A percentile compares a stretch with the other conserved stretches of the same genome.
phyloP scores from a whole-genome alignment of 192 early-diverging fungal species.

The Gaertneriomyces sp. region DNA sequence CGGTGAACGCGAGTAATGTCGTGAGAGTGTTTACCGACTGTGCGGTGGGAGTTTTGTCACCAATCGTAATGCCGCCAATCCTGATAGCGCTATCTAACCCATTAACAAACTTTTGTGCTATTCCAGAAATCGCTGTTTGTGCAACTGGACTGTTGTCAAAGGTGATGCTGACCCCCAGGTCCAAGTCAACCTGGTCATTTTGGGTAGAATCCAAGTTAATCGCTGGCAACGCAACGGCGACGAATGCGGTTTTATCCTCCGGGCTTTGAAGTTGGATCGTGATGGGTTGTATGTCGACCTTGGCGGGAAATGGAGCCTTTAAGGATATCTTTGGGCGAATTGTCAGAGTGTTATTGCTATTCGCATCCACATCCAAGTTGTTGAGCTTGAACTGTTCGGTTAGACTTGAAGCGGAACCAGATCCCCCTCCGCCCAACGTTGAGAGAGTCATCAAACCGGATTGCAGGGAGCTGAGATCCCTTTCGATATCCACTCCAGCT shows the following conservation, averaged over 20 bases:
- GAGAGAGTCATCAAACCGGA: background rate
- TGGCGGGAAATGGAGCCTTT: slow-evolving; percentile 7
- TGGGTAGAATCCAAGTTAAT: slow-evolving; percentile 1
- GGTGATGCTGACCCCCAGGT: background rate
- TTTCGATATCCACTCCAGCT: slow-evolving; percentile 7
- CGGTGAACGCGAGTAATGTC: background rate
- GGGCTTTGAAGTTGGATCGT: background rate
- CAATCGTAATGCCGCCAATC: slow-evolving; percentile 8
- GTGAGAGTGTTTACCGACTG: background rate
- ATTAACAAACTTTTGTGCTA: slow-evolving; percentile 4
- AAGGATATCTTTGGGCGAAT: slow-evolving; percentile 12
- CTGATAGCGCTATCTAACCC: background rate
- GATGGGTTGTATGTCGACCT: slow-evolving; percentile 10
- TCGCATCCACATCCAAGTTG: background rate
- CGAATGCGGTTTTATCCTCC: background rate
- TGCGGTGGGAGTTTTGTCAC: background rate
- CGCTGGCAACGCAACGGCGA: slow-evolving; percentile 4
- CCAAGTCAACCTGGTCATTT: slow-evolving; percentile 7
- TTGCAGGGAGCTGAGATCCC: slow-evolving; percentile 15
- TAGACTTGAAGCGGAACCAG: background rate
- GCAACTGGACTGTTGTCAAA: slow-evolving; percentile 6
- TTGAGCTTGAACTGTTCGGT: background rate
- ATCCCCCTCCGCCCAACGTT: background rate
- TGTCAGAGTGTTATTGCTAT: slow-evolving; percentile 10
- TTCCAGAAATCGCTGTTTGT: slow-evolving; percentile 9